Base-by-base conservation (phyloP, 2,329 filamentous ascomycete genomes). In the Rachicladosporium sp. region DNA sequence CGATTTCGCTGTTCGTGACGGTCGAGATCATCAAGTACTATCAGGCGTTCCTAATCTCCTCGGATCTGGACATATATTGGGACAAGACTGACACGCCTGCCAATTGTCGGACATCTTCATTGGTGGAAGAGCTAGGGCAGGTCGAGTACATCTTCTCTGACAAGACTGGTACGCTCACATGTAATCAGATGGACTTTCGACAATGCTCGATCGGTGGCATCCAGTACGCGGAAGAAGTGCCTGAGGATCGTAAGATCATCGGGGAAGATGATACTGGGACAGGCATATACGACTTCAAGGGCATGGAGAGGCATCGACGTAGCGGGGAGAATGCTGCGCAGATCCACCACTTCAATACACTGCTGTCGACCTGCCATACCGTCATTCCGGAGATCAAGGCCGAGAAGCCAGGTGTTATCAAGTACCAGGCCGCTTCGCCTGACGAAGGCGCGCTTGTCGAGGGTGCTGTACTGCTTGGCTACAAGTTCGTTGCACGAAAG, bases 101-200 rank as follows among this genome's bases (percentile, higher is more conserved):
- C 4, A 93, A 91, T 48, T 98, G 91, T 63, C 78, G 91, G 52
- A 98, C 91, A 0, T 96, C 89, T 2, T 95, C 88, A 49, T 69
- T 98, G 57, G 91, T 98, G 8, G 91, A 98, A 64, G 93, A 98
- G 57, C 67, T 98, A 33, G 91, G 91, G 40, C 94, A 96, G 73
- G 93, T 98, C 33, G 91, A 96, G 56, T 98, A 93, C 55, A 91
- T 98, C 47, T 98, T 98, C 60, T 95, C 87, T 0, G 89, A 96
- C 68, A 96, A 96, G 68, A 96, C 89, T 1, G 89, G 89, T 33
- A 96, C 89, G 3, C 68, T 96, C 54, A 96, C 89, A n/a, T 93
- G 88, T 65, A 96, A 96, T 57, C 80, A 86, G 72, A 96, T 98
- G 91, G 89, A 96, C 61, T 98, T 96, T 62, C 87, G 87, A 58